Conservation (phyloP, 148 eudicot species). For the Tetragonia tetragonoides region DNA sequence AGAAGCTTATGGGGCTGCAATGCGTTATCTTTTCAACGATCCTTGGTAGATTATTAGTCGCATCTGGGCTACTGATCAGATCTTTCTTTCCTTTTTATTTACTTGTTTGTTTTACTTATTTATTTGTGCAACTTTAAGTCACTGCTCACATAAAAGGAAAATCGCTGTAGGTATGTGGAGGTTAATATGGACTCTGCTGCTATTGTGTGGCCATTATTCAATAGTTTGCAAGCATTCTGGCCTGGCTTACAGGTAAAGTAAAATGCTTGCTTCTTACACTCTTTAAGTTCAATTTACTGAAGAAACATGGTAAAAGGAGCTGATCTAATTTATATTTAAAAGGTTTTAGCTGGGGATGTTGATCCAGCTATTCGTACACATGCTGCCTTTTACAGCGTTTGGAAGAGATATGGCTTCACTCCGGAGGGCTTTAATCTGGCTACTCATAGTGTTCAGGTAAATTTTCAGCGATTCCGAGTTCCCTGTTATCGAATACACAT, state of each 20-base stretch:
- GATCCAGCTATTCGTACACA: conserved; percentile 97
- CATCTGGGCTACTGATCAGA: conserved; percentile 12
- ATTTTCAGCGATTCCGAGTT: background rate
- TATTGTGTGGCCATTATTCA: conserved; percentile 98
- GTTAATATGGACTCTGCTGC: conserved; percentile 99
- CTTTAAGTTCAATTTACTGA: conserved; percentile 20
- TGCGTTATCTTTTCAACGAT: conserved; percentile 81
- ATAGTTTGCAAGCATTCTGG: conserved; percentile 99
- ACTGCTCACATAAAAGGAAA: conserved; percentile 13
- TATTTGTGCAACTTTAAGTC: background rate
- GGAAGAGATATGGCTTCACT: conserved; percentile 94
- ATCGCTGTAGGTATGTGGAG: conserved; percentile 77
- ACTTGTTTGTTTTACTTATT: conserved; percentile 14
- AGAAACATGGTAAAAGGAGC: conserved; percentile 31
- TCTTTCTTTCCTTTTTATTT: conserved; percentile 5
- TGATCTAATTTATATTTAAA: conserved; percentile 29
- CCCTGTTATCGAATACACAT: conserved; percentile 3
- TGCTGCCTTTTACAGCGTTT: conserved; percentile 93
- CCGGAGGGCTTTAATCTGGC: conserved; percentile 99
- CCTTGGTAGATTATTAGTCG: conserved; percentile 63
- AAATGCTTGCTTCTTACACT: conserved; percentile 1
- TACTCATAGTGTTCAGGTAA: conserved; percentile 86
- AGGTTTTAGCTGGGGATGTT: conserved; percentile 98
- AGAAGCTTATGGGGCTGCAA: conserved; percentile 96
- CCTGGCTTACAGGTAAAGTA: conserved; percentile 98